Evolutionary conservation across 2,329 filamentous ascomycete genomes (phyloP), one percentile per base, ranked within the genome.

Genomic region (Balansia obtecta): DNA sequence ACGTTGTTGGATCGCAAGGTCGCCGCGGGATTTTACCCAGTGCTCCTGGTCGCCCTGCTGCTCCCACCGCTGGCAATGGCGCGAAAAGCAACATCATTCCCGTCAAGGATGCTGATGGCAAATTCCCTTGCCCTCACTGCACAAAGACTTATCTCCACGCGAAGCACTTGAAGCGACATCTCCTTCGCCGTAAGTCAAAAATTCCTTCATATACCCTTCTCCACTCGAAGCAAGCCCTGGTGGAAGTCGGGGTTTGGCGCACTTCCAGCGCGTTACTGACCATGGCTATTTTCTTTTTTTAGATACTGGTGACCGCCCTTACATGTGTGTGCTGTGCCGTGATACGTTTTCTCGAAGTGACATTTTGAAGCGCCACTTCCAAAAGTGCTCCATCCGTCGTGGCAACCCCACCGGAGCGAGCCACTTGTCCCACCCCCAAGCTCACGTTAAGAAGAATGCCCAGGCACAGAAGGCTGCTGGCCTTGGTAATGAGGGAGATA

Each of bases 311-410:
- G 91, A 97, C 68, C 88, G 93, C 58, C 93, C 93, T 51, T 98
- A 98, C 73, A 94, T 94, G 82, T 98, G 93, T 71, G 88, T 95
- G 57, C 77, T 98, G 48, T 98, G 93, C 76, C 89, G 93, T 68
- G 93, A 97, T 69, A 97, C 90, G 34, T 98, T 98, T 71, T 95
- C 88, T 46, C 85, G 93, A 67, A 95, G 89, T 76, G 93, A 98
- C 65, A 97, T 98, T 57, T 74, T 98, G 62, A 98, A 98, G 76
- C 88, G 93, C 57, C 93, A 98, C 72, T 98, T 97, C 71, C 90
- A 96, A 69, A 98, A 98, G 75, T 98, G 93, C 73, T 96, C 93
- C 39, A 88, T 96, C 57, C 84, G 93, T 61, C 85, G 93, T 65
- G 93, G 93, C 52, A 97, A 97, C 70, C 91, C 93, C 50, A 95